A percentile compares a stretch with the other conserved stretches of the same genome.
Evolutionary conservation across 2,329 filamentous ascomycete species (phyloP).

Genomic region (Penicillium sp.): DNA sequence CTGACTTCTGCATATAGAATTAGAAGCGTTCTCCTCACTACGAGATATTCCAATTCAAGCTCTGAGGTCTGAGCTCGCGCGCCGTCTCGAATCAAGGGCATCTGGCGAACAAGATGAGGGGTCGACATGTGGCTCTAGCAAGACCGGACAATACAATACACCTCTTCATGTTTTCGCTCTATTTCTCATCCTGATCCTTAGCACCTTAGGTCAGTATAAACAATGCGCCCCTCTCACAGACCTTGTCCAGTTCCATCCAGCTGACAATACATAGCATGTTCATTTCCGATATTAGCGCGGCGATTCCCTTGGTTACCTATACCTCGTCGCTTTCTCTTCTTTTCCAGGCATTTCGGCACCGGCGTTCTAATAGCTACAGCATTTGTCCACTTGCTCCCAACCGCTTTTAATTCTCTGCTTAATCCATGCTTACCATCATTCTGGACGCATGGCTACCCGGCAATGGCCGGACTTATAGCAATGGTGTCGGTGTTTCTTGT

Average conservation of each 20-base stretch:
- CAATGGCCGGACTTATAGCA: slow-evolving; percentile 75
- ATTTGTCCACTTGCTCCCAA: slow-evolving; percentile 59
- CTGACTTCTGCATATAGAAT: not conserved
- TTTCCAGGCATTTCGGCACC: slow-evolving; percentile 57
- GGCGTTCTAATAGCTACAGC: slow-evolving; percentile 56
- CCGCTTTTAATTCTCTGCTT: slow-evolving; percentile 58
- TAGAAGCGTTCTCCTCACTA: not conserved
- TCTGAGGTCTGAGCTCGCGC: slow-evolving; percentile 18
- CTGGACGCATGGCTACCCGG: slow-evolving; percentile 74
- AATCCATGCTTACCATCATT: slow-evolving; percentile 68
- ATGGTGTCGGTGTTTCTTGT: slow-evolving; percentile 80
- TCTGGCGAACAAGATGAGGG: slow-evolving; percentile 15
- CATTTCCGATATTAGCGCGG: slow-evolving; percentile 58
- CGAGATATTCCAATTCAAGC: slow-evolving; percentile 29
- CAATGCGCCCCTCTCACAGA: not conserved
- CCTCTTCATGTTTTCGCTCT: slow-evolving; percentile 64
- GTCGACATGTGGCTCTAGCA: slow-evolving; percentile 33
- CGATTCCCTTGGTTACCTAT: slow-evolving; percentile 58
- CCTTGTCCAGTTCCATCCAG: not conserved
- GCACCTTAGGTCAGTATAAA: slow-evolving; percentile 34
- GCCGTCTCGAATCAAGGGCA: slow-evolving; percentile 6
- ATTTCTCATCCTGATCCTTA: slow-evolving; percentile 59
- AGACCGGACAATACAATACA: slow-evolving; percentile 56
- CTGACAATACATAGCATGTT: slow-evolving; percentile 46
- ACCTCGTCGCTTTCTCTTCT: slow-evolving; percentile 56